Evolutionary conservation across 1,284 basidiomycete genomes (phyloP), one percentile per base, ranked within the genome.

Genomic region (Cronartium ribicola): DNA sequence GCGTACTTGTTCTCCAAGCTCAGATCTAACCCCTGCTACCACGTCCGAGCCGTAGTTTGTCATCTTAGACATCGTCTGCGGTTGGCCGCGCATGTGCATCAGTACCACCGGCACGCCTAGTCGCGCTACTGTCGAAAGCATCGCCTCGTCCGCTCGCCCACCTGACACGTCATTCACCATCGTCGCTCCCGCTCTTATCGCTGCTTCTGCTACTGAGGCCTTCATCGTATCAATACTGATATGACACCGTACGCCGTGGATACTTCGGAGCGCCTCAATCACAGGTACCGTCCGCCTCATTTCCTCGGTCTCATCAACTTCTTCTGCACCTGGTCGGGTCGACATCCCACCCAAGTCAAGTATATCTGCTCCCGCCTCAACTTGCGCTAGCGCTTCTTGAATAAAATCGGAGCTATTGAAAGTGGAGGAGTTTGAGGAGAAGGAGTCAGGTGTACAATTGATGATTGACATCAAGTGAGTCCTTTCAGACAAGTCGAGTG

Each of bases 161-260:
- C 89, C 90, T 76, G 90, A 87, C 0, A 98, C 92, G 79, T 98
- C 95, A 82, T 98, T 98, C 84, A 98, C 90, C 80, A 92, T 90
- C 79, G 89, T 91, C 10, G 92, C 94, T 0, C 96, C 95, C 0
- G 91, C 92, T 5, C 83, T 82, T 5, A 97, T 84, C 0, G 92
- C 90, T 0, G 86, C 87, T 67, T 85, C 82, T 0, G 94, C 94
- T 0, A 98, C 94, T 0, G 86, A 84, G 46, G 88, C 85, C 4
- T 94, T 89, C 84, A 96, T 98, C 0, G 96, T 98, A 81, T 98
- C 94, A 51, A 98, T 84, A 70, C 91, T 94, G 78, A 98, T 87
- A 0, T 89, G 87, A 1, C 85, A 80, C 0, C 82, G 76, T 5
- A 82, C 77, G 2, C 83, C 66, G 14, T 59, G 40, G 7, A 7